Percentiles rank a stretch among this genome's conserved stretches.
phyloP scores from a whole-genome alignment of 768 basidiomycete species.

The Panaeolus papilionaceus region DNA sequence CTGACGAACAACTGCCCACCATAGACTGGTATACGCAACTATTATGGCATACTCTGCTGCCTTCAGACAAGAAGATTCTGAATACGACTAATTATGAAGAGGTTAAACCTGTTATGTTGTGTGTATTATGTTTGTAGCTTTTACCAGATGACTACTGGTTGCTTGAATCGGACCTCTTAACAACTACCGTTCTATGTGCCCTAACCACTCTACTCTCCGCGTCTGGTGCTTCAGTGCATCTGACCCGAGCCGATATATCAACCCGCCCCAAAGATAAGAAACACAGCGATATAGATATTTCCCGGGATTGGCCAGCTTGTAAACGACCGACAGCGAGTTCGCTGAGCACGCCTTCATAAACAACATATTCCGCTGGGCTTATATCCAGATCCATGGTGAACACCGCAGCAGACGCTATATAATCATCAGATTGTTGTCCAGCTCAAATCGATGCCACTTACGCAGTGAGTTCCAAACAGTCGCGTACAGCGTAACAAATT shows the following conservation, averaged over 20 bases:
- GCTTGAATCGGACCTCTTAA: conserved; percentile 21
- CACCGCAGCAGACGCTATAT: conserved; percentile 55
- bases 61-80: conserved; percentile 83
- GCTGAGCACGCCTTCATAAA: conserved; percentile 70
- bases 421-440: conserved; percentile 9
- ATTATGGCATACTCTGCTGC: conserved; percentile 88
- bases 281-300: conserved; percentile 64
- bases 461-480: conserved; percentile 70
- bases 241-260: conserved; percentile 52
- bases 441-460: conserved; percentile 42
- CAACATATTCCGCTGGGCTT: conserved; percentile 67
- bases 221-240: conserved; percentile 36
- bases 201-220: conserved; percentile 43
- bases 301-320: conserved; percentile 54
- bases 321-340: conserved; percentile 73
- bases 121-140: conserved; percentile 13
- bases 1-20: conserved; percentile 15
- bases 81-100: conserved; percentile 62
- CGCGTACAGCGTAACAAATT: conserved; percentile 66
- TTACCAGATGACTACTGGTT: background rate
- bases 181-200: conserved; percentile 45
- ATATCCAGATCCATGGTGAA: conserved; percentile 60
- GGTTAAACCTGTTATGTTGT: background rate
- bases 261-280: conserved; percentile 79
- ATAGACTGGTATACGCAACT: conserved; percentile 86